phyloP scores from a whole-genome alignment of 192 early-diverging fungal species.

The Cladochytrium replicatum region DNA sequence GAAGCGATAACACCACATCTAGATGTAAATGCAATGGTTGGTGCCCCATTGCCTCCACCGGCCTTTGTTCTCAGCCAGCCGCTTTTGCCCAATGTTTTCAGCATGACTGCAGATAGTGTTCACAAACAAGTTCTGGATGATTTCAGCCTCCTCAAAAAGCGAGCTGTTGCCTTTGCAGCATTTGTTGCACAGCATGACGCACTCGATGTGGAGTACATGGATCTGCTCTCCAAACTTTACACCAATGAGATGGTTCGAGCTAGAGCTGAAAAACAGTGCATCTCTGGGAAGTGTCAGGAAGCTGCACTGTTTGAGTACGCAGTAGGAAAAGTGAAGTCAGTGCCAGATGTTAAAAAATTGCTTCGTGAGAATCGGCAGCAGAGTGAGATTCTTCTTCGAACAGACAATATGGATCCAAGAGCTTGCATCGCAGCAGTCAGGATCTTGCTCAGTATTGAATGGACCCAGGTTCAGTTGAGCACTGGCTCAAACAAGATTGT shows the following conservation, averaged over 20 bases:
- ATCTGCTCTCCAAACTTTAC: conserved; percentile 13
- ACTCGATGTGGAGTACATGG: conserved; percentile 16
- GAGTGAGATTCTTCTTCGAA: conserved; percentile 8
- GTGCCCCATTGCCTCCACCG: no score
- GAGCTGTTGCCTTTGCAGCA: not conserved
- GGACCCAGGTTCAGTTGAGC: not conserved
- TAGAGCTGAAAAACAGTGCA: conserved; percentile 21
- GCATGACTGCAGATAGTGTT: not conserved
- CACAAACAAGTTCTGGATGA: not conserved
- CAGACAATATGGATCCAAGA: conserved; percentile 20
- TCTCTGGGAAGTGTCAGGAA: conserved; percentile 14
- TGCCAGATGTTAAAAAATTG: conserved; percentile 12
- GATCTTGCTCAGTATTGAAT: conserved; percentile 13
- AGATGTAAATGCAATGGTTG: no score
- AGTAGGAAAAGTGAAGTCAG: conserved; percentile 6
- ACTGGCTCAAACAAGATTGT: not conserved
- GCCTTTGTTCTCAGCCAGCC: no score
- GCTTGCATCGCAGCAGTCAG: conserved; percentile 9
- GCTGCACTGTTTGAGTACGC: conserved; percentile 18
- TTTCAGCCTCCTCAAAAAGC: not conserved
- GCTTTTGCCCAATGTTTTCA: no score
- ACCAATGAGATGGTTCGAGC: conserved; percentile 11
- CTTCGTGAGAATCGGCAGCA: conserved; percentile 13
- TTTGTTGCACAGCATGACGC: conserved; percentile 6
- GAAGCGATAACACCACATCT: no score